Evolutionary conservation across 441 rosid species (phyloP).

Genomic region (Bocquillonia castaneifolia): DNA sequence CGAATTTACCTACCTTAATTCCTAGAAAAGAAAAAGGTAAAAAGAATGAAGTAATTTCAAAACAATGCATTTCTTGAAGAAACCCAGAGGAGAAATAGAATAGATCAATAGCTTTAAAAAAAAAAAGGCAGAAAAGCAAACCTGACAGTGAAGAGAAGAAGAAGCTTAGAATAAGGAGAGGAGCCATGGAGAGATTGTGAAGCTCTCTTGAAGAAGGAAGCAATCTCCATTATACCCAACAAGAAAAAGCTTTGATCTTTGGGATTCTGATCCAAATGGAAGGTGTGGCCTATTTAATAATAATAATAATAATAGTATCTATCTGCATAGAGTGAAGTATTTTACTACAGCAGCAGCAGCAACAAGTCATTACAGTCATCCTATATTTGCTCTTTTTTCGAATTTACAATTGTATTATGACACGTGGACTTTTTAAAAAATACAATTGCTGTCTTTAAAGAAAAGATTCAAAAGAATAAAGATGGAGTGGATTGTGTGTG

Average conservation of each 20-base stretch:
- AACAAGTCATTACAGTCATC: too few relatives aligned
- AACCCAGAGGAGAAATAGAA: not conserved
- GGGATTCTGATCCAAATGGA: too few relatives aligned
- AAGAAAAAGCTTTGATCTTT: not conserved
- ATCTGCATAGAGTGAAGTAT: too few relatives aligned
- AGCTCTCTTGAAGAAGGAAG: conserved; percentile 53
- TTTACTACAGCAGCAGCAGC: too few relatives aligned
- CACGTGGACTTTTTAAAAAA: too few relatives aligned
- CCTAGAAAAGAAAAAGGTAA: not conserved
- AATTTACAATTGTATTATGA: too few relatives aligned
- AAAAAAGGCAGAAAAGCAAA: conserved; percentile 13
- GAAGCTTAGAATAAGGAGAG: conserved; percentile 48
- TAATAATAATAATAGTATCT: too few relatives aligned
- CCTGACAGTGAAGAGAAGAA: conserved; percentile 65
- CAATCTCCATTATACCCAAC: conserved; percentile 36
- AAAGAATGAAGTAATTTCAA: not conserved
- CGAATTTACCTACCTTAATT: not conserved
- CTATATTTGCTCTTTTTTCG: too few relatives aligned
- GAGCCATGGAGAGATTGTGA: conserved; percentile 40
- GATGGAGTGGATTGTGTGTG: too few relatives aligned
- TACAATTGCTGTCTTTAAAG: too few relatives aligned
- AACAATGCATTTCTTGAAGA: conserved; percentile 2
- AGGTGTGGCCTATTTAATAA: too few relatives aligned
- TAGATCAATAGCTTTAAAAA: not conserved
- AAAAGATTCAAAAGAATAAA: too few relatives aligned